These are phyloP conservation scores for Rhypophila decipiens DNA, from an alignment of 495 filamentous ascomycete species.

Conservation along the genomic window DNA sequence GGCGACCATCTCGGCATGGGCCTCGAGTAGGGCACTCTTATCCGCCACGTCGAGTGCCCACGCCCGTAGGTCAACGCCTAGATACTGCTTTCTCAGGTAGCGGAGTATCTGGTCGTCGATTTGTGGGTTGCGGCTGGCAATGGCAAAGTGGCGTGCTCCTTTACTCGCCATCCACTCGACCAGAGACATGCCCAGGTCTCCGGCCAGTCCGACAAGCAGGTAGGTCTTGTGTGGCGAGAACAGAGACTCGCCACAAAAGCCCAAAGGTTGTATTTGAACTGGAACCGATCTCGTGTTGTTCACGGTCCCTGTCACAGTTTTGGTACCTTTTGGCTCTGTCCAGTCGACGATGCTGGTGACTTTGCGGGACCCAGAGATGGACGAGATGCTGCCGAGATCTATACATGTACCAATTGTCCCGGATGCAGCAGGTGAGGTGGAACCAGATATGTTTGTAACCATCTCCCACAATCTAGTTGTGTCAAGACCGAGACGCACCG, in stretches of 20 bases:
- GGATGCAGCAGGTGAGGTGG: background rate
- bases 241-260: background rate
- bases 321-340: background rate
- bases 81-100: background rate
- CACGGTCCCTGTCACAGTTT: background rate
- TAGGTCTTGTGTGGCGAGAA: conserved; percentile 37
- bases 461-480: background rate
- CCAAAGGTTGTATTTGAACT: background rate
- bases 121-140: conserved; percentile 43
- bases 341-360: background rate
- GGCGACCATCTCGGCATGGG: background rate
- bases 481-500: background rate
- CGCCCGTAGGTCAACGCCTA: background rate
- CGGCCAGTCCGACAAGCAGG: conserved; percentile 43
- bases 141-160: conserved; percentile 40
- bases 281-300: background rate
- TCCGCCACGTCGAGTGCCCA: conserved; percentile 2
- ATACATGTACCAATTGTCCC: background rate
- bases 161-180: conserved; percentile 47
- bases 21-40: background rate
- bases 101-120: background rate
- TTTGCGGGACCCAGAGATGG: background rate
- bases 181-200: conserved; percentile 42
- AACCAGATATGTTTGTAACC: background rate
- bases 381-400: background rate